Base-by-base conservation (phyloP, 805 yeast species). In the Saturnispora serradocipensis region DNA sequence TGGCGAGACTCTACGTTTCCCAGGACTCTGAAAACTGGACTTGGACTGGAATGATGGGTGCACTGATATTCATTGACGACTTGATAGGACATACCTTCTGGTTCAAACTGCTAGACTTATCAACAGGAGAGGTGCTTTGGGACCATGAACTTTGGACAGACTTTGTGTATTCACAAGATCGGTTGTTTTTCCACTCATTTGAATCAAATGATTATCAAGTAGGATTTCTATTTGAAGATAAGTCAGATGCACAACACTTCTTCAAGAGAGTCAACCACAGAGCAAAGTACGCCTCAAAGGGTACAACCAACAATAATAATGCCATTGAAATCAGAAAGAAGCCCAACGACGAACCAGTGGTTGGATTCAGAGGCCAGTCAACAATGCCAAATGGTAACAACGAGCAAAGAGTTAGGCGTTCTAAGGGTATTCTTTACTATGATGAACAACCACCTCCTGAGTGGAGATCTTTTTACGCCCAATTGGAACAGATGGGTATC, bases 31-130 rank as follows among this genome's bases (percentile, higher is more conserved):
- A 76, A 20, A 72, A 78, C 56, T 93, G 98, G 98, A 76, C 75
- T 20, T 88, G 77, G 69, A 91, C 99, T 0, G 98, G 96, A 0
- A 70, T 93, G 15, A 73, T 82, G 4, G 99, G 99, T 4, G 97
- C 97, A 1, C 67, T 90, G 16, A 84, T 81, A 1, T 68, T 93
- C 7, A 96, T 86, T 18, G 96, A 93, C 65, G 99, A 93, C 67
- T 68, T 87, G 11, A 96, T 93, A 2, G 98, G 98, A 3, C 91
- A 91, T 66, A 88, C 97, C 0, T 89, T 87, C 62, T 93, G 89
- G 66, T 73, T 93, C 45, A 93, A 93, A 65, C 65, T 93, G 49
- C 95, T 93, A 6, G 99, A 93, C 62, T 15, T 44, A 10, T 81
- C 91, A 32, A 62, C 73, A 38, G 96, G 95, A 6, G 77, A 81